These are phyloP conservation scores for Monosporascus sp. DNA, from an alignment of 2,329 filamentous ascomycete genomes.

Conservation along the genomic window DNA sequence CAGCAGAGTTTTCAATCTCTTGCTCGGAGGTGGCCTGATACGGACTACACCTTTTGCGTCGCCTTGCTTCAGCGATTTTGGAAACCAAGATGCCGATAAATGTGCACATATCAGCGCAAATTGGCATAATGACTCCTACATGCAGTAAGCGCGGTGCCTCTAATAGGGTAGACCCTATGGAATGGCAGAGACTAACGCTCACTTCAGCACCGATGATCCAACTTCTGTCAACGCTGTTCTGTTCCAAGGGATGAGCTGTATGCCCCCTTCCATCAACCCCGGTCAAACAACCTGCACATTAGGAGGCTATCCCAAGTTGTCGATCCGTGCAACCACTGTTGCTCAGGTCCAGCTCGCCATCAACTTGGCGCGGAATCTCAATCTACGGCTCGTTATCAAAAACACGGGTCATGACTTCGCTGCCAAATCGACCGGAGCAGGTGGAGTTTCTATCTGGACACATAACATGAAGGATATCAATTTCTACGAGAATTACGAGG, in stretches of 20 bases:
- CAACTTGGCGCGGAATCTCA: slow-evolving; percentile 21
- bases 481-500: slow-evolving; percentile 19
- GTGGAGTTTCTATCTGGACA: slow-evolving; percentile 21
- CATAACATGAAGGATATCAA: slow-evolving; percentile 23
- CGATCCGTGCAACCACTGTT: slow-evolving; percentile 20
- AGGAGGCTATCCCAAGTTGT: slow-evolving; percentile 21
- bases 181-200: slow-evolving; percentile 3
- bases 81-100: slow-evolving; percentile 17
- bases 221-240: slow-evolving; percentile 24
- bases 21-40: slow-evolving; percentile 21
- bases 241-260: slow-evolving; percentile 20
- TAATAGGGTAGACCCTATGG: not conserved
- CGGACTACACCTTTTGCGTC: slow-evolving; percentile 21
- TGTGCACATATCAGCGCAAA: slow-evolving; percentile 20
- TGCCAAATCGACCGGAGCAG: slow-evolving; percentile 23
- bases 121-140: slow-evolving; percentile 21
- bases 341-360: slow-evolving; percentile 22
- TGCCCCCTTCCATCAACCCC: slow-evolving; percentile 20
- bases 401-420: slow-evolving; percentile 23
- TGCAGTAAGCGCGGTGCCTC: slow-evolving; percentile 14
- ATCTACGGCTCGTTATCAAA: slow-evolving; percentile 22
- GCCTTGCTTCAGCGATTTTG: slow-evolving; percentile 21
- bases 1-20: slow-evolving; percentile 18
- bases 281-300: slow-evolving; percentile 17
- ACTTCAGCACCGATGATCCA: slow-evolving; percentile 19